A percentile compares a stretch with the other conserved stretches of the same genome.
phyloP scores from a whole-genome alignment of 371 early-diverging fungal species.

The Mortierella sp. region DNA sequence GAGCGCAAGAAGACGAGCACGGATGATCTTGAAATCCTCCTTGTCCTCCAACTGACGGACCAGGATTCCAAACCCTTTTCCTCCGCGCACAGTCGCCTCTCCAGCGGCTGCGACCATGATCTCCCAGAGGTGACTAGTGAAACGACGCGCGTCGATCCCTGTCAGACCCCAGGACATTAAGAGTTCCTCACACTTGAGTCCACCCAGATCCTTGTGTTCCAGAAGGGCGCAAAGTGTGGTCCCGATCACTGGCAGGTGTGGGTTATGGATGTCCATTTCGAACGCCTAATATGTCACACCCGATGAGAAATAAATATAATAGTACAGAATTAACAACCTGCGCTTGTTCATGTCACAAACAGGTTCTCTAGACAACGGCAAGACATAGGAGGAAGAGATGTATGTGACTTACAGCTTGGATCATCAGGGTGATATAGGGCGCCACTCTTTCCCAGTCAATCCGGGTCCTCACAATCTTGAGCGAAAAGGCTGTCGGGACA shows the following conservation, averaged over 20 bases:
- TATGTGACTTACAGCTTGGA: constrained; percentile 40
- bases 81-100: constrained; percentile 25
- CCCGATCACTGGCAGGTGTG: constrained; percentile 31
- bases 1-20: neutral
- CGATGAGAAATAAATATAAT: neutral
- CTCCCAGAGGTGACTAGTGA: constrained; percentile 46
- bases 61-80: constrained; percentile 25
- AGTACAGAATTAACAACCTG: neutral
- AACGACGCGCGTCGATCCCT: constrained; percentile 40
- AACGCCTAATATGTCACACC: constrained; percentile 32
- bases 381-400: neutral
- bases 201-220: constrained; percentile 32
- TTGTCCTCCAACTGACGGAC: constrained; percentile 30
- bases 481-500: constrained; percentile 29
- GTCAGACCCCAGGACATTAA: constrained; percentile 47
- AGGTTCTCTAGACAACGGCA: neutral
- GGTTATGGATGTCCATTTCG: constrained; percentile 26
- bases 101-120: constrained; percentile 50
- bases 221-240: constrained; percentile 31
- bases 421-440: constrained; percentile 44
- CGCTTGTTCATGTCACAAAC: neutral
- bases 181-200: constrained; percentile 25
- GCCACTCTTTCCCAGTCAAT: constrained; percentile 43
- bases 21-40: constrained; percentile 23
- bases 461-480: constrained; percentile 38